A percentile compares a stretch with the other conserved stretches of the same genome.
phyloP scores from a whole-genome alignment of 2,329 filamentous ascomycete species.

The Hymenoscyphus infarciens region DNA sequence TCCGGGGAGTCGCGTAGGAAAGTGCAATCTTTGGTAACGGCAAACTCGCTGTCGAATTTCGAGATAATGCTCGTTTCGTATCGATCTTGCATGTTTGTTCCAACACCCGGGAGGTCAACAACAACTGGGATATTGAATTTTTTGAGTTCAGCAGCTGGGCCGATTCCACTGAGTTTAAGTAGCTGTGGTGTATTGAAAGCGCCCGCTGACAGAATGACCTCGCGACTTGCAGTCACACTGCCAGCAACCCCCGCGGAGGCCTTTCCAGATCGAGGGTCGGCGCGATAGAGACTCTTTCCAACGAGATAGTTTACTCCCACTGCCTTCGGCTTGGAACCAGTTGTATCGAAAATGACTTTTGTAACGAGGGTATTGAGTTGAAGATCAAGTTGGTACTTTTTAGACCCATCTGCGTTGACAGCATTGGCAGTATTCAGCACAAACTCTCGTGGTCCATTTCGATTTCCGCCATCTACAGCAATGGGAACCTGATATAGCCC shows the following conservation, averaged over 20 bases:
- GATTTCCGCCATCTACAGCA: slow-evolving; percentile 17
- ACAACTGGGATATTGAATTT: slow-evolving; percentile 47
- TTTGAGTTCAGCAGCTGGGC: slow-evolving; percentile 39
- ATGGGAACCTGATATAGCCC: slow-evolving; percentile 28
- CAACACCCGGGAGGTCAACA: slow-evolving; percentile 49
- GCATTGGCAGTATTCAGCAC: slow-evolving; percentile 27
- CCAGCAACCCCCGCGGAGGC: slow-evolving; percentile 21
- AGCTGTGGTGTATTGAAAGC: slow-evolving; percentile 45
- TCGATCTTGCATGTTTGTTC: slow-evolving; percentile 56
- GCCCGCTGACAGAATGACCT: slow-evolving; percentile 48
- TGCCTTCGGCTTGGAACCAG: slow-evolving; percentile 31
- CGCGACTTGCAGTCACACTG: slow-evolving; percentile 35
- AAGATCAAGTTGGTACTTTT: slow-evolving; percentile 20
- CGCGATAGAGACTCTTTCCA: slow-evolving; percentile 42
- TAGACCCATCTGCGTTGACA: slow-evolving; percentile 20
- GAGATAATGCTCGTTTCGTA: slow-evolving; percentile 47
- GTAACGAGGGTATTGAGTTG: slow-evolving; percentile 36
- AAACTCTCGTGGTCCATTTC: slow-evolving; percentile 26
- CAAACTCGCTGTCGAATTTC: slow-evolving; percentile 40
- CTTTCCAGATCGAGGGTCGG: slow-evolving; percentile 39
- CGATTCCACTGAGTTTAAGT: slow-evolving; percentile 45
- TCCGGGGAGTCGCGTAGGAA: slow-evolving; percentile 34
- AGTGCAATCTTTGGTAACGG: slow-evolving; percentile 37
- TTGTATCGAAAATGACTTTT: slow-evolving; percentile 38
- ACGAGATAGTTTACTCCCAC: slow-evolving; percentile 42